Evolutionary conservation across 2,329 filamentous ascomycete genomes (phyloP).

Genomic region (Geosmithia putterillii): DNA sequence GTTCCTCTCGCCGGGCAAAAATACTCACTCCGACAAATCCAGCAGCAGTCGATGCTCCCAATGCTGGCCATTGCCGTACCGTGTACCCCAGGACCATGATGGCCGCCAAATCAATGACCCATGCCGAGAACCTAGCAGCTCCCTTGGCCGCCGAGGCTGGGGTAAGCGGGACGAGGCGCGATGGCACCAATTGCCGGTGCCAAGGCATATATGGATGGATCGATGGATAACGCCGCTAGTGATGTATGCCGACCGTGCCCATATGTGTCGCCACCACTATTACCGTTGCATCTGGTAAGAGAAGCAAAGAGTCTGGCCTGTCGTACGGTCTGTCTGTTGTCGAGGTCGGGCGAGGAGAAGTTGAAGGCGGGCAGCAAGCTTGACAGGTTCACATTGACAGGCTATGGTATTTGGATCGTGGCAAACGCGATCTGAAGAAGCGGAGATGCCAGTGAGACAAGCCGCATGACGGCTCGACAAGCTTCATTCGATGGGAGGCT

Average conservation of each 20-base stretch:
- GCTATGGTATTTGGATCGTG: background rate
- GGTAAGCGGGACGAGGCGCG: background rate
- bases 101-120: conserved; percentile 16
- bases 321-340: background rate
- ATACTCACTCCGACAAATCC: conserved; percentile 19
- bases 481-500: background rate
- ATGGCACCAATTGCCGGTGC: background rate
- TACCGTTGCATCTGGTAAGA: background rate
- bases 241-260: background rate
- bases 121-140: conserved; percentile 13
- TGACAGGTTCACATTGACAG: background rate
- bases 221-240: background rate
- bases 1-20: conserved; percentile 1
- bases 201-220: background rate
- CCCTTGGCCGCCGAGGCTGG: conserved; percentile 9
- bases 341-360: background rate
- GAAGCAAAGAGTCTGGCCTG: too few species aligned
- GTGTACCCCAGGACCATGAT: conserved; percentile 18
- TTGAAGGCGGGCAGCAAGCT: background rate
- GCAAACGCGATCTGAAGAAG: background rate
- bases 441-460: background rate
- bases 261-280: background rate
- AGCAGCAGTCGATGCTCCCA: conserved; percentile 14
- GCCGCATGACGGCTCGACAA: background rate
- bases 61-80: conserved; percentile 16